These are phyloP conservation scores for Stachybotrys chlorohalonatus DNA, from an alignment of 2,329 filamentous ascomycete genomes.

Conservation along the genomic window DNA sequence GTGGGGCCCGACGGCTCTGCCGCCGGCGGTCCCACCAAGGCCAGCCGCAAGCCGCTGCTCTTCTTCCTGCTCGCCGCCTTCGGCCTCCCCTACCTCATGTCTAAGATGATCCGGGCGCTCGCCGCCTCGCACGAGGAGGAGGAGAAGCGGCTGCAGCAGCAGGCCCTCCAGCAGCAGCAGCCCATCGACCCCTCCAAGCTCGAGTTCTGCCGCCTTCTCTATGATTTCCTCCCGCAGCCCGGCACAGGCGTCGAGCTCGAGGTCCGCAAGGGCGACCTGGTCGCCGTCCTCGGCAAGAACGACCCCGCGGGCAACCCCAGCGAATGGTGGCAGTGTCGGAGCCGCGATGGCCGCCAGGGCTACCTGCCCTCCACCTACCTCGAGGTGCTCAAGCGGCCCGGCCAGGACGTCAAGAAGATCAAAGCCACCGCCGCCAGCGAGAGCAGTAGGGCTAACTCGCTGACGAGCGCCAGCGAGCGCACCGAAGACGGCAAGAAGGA, in stretches of 20 bases:
- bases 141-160: conserved; percentile 46
- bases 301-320: conserved; percentile 87
- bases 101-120: conserved; percentile 82
- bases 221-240: conserved; percentile 82
- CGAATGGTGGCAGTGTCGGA: conserved; percentile 95
- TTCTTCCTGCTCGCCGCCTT: conserved; percentile 95
- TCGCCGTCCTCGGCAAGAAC: conserved; percentile 85
- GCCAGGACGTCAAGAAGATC: conserved; percentile 41
- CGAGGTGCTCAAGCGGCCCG: conserved; percentile 56
- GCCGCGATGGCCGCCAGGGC: conserved; percentile 80
- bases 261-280: conserved; percentile 90
- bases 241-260: conserved; percentile 70
- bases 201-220: conserved; percentile 91
- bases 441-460: conserved; percentile 36
- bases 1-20: conserved; percentile 53
- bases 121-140: conserved; percentile 81
- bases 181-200: conserved; percentile 80
- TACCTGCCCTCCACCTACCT: conserved; percentile 90
- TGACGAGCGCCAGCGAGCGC: conserved; percentile 33
- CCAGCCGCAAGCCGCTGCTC: conserved; percentile 89
- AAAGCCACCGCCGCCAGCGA: conserved; percentile 38
- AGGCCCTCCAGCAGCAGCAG: conserved; percentile 40
- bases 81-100: conserved; percentile 92
- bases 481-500: conserved; percentile 37
- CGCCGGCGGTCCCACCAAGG: conserved; percentile 46